phyloP scores from a whole-genome alignment of 2,329 filamentous ascomycete species.

The Uncinocarpus reesii region DNA sequence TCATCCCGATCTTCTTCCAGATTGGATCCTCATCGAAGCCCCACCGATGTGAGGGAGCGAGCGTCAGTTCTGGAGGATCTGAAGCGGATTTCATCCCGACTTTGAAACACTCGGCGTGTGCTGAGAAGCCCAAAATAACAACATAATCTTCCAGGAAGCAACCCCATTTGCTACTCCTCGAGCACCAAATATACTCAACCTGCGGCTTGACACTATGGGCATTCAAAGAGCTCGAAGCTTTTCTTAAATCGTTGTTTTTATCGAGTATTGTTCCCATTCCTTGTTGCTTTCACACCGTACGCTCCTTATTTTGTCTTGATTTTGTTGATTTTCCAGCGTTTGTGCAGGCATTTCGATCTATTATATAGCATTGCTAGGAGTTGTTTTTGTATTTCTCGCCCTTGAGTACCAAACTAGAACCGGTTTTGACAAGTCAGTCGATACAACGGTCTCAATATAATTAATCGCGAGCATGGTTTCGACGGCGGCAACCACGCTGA shows the following conservation, averaged over 20 bases:
- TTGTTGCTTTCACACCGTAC: background rate
- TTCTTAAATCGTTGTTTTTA: background rate
- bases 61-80: background rate
- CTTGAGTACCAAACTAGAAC: background rate
- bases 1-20: background rate
- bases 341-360: background rate
- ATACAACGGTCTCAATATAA: background rate
- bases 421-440: background rate
- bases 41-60: background rate
- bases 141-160: background rate
- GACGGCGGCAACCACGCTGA: slow-evolving; percentile 22
- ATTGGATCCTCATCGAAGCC: background rate
- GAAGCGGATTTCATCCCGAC: slow-evolving; percentile 9
- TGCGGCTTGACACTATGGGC: background rate
- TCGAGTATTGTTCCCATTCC: background rate
- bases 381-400: background rate
- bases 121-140: slow-evolving; percentile 10
- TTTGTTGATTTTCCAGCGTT: background rate
- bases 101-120: slow-evolving; percentile 7
- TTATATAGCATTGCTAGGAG: background rate
- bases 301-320: background rate
- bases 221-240: slow-evolving; percentile 1
- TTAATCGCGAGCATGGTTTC: slow-evolving; percentile 5
- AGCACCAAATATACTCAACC: background rate
- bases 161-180: background rate